Evolutionary conservation across 768 basidiomycete species (phyloP).

Genomic region (Phaeotremella skinneri): DNA sequence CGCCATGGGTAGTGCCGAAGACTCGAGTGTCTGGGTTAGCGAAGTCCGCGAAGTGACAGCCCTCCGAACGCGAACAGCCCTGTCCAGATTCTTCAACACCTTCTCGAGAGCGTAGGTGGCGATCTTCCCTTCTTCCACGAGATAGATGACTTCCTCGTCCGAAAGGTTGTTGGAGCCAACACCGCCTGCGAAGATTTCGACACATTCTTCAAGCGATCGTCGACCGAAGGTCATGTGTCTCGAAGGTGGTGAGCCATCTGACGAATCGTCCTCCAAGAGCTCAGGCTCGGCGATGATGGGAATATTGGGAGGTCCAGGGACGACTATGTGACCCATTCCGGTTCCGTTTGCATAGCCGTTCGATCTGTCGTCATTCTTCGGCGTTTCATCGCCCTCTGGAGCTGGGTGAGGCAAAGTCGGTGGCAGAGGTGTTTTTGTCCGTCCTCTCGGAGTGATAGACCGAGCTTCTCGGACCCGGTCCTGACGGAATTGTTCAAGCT

Average conservation of each 20-base stretch:
- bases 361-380: conserved; percentile 22
- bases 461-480: conserved; percentile 21
- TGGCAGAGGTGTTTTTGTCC: conserved; percentile 13
- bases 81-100: conserved; percentile 78
- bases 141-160: conserved; percentile 86
- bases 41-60: conserved; percentile 89
- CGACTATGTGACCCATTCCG: conserved; percentile 31
- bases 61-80: conserved; percentile 81
- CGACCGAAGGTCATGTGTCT: conserved; percentile 35
- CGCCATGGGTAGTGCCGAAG: conserved; percentile 73
- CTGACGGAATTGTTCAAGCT: conserved; percentile 20
- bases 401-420: conserved; percentile 25
- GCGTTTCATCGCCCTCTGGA: conserved; percentile 43
- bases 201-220: conserved; percentile 70
- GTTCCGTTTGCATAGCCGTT: conserved; percentile 11
- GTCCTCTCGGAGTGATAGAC: conserved; percentile 23
- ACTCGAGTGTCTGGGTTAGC: conserved; percentile 75
- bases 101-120: conserved; percentile 95
- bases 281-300: conserved; percentile 33
- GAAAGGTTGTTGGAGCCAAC: conserved; percentile 58
- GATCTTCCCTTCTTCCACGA: conserved; percentile 88
- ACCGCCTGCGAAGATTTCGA: conserved; percentile 65
- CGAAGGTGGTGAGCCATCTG: conserved; percentile 12
- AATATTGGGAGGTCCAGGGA: conserved; percentile 33
- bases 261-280: conserved; percentile 11